Percentiles rank a stretch among this genome's conserved stretches.
Evolutionary conservation across 2,329 filamentous ascomycete species (phyloP).

Genomic region (Aspergillus viridinutans): DNA sequence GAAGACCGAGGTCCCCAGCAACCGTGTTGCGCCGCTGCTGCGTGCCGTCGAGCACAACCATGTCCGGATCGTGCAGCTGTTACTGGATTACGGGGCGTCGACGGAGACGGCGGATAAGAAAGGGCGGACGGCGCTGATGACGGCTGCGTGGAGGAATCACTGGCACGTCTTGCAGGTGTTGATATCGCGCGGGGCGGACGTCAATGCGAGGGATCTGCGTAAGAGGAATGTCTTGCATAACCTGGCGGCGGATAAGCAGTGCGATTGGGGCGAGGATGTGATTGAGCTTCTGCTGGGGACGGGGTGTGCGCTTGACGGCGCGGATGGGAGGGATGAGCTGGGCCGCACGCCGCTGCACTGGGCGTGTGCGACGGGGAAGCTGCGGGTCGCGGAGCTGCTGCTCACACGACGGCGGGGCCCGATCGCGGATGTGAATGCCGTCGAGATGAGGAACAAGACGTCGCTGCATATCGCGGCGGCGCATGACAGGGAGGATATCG

Average conservation of each 20-base stretch:
- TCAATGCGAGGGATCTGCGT: slow-evolving; percentile 30
- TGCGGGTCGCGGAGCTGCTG: slow-evolving; percentile 47
- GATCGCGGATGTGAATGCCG: slow-evolving; percentile 39
- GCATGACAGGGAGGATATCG: slow-evolving; percentile 37
- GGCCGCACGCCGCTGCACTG: slow-evolving; percentile 54
- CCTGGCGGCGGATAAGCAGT: slow-evolving; percentile 43
- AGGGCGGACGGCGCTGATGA: slow-evolving; percentile 42
- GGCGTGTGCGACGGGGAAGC: slow-evolving; percentile 56
- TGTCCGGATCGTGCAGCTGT: slow-evolving; percentile 42
- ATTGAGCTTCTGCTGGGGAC: slow-evolving; percentile 39
- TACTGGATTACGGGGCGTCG: slow-evolving; percentile 35
- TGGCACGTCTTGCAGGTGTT: slow-evolving; percentile 35
- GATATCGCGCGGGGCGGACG: slow-evolving; percentile 33
- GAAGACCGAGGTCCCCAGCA: slow-evolving; percentile 30
- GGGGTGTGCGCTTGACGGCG: slow-evolving; percentile 39
- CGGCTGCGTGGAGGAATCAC: slow-evolving; percentile 42
- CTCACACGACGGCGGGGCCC: slow-evolving; percentile 33
- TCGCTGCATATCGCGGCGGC: slow-evolving; percentile 50
- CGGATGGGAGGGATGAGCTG: slow-evolving; percentile 39
- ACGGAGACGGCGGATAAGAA: slow-evolving; percentile 42
- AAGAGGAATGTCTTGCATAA: slow-evolving; percentile 38
- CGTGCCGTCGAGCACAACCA: slow-evolving; percentile 38
- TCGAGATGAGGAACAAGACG: slow-evolving; percentile 42
- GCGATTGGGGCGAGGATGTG: slow-evolving; percentile 46
- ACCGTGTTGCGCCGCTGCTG: slow-evolving; percentile 32